Evolutionary conservation across 148 eudicot species (phyloP).

Genomic region (Amaranthus cruentus): DNA sequence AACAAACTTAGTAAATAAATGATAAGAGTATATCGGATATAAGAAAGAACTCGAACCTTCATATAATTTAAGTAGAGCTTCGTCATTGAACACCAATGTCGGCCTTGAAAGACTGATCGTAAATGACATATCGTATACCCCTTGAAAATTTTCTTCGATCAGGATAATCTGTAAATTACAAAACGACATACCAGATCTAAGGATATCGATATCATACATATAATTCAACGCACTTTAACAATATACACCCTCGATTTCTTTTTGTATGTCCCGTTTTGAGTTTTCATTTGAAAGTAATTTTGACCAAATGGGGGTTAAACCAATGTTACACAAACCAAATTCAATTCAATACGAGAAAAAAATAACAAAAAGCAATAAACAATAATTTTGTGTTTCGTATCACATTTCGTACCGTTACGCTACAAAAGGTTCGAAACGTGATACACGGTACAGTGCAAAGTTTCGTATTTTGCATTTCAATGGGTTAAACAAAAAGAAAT

Average conservation of each 20-base stretch:
- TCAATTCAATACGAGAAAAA: no score
- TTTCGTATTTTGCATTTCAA: no score
- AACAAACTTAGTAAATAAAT: not conserved
- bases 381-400: no score
- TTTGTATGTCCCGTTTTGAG: no score
- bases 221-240: not conserved
- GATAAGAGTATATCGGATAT: not conserved
- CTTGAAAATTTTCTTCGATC: conserved; percentile 59
- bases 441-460: no score
- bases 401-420: no score
- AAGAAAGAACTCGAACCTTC: conserved; percentile 34
- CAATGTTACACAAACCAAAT: no score
- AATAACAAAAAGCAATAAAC: no score
- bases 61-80: conserved; percentile 49
- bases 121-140: conserved; percentile 58
- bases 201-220: not conserved
- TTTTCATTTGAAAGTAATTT: no score
- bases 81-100: conserved; percentile 46
- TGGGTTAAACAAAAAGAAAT: no score
- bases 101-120: conserved; percentile 66
- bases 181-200: not conserved
- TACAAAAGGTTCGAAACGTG: no score
- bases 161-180: conserved; percentile 46
- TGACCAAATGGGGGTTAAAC: no score
- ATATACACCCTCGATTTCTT: not conserved